Percentiles rank a stretch among this genome's conserved stretches.
Conservation (phyloP, 2,329 filamentous ascomycete species). For the Coleophoma cylindrospora region DNA sequence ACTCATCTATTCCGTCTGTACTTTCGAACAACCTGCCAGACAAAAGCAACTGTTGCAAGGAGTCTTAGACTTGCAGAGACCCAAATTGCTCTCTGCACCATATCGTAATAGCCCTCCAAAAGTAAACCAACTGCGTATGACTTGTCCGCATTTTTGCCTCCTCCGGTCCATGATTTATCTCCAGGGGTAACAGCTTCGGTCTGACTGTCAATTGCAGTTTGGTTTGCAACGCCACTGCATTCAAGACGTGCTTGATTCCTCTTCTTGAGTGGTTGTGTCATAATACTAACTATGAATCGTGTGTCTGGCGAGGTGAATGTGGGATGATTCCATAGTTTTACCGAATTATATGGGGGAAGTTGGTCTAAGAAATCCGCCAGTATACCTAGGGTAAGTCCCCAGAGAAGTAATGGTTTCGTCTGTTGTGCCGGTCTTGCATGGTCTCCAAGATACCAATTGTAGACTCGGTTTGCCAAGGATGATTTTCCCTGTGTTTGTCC, state of each 20-base stretch:
- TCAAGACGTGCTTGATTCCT: slow-evolving; percentile 33
- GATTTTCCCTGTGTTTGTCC: no score
- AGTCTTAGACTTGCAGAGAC: slow-evolving; percentile 17
- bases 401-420: slow-evolving; percentile 51
- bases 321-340: slow-evolving; percentile 62
- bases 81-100: slow-evolving; percentile 21
- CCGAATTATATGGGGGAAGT: slow-evolving; percentile 55
- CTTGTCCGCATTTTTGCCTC: slow-evolving; percentile 12
- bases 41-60: slow-evolving; percentile 2
- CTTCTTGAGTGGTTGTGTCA: slow-evolving; percentile 53
- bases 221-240: slow-evolving; percentile 19
- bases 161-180: not conserved
- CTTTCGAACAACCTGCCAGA: not conserved
- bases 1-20: not conserved
- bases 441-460: slow-evolving; percentile 23
- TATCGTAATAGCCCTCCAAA: slow-evolving; percentile 27
- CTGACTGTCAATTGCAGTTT: slow-evolving; percentile 22
- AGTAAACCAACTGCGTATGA: slow-evolving; percentile 23
- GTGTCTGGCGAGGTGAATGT: slow-evolving; percentile 63
- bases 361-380: slow-evolving; percentile 64
- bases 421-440: slow-evolving; percentile 14
- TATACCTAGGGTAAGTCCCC: slow-evolving; percentile 65
- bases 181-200: slow-evolving; percentile 16
- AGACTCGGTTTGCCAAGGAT: no score
- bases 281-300: slow-evolving; percentile 50